These are phyloP conservation scores for Ophiostoma ulmi DNA, from an alignment of 2,329 filamentous ascomycete species.

Conservation along the genomic window DNA sequence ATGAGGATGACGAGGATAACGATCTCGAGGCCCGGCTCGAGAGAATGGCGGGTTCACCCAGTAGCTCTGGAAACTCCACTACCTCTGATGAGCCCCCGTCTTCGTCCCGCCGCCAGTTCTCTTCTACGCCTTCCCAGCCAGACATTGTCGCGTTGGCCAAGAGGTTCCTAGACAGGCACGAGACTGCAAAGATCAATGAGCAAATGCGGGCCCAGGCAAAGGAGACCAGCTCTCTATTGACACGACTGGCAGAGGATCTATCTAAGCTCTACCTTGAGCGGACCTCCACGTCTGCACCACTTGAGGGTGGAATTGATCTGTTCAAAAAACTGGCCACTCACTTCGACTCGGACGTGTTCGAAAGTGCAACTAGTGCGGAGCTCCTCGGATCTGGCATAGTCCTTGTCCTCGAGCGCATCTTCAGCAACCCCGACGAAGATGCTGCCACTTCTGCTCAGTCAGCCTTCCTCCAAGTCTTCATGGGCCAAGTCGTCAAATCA, in stretches of 20 bases:
- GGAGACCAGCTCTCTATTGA: constrained; percentile 68
- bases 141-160: constrained; percentile 72
- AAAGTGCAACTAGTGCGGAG: constrained; percentile 94
- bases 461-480: constrained; percentile 86
- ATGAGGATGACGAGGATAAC: constrained; percentile 46
- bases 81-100: constrained; percentile 56
- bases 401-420: constrained; percentile 72
- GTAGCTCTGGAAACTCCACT: constrained; percentile 61
- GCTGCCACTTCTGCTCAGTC: constrained; percentile 65
- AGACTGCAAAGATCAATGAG: constrained; percentile 66
- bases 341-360: constrained; percentile 81
- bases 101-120: constrained; percentile 41
- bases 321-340: constrained; percentile 74
- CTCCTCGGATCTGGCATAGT: constrained; percentile 87
- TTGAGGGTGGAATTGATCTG: constrained; percentile 55
- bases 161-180: constrained; percentile 77
- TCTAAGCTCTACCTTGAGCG: constrained; percentile 62
- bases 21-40: constrained; percentile 6
- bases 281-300: constrained; percentile 42
- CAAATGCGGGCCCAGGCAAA: constrained; percentile 73
- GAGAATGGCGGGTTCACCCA: constrained; percentile 57
- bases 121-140: constrained; percentile 57
- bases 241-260: constrained; percentile 65
- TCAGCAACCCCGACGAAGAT: constrained; percentile 64
- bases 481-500: constrained; percentile 66